phyloP scores from a whole-genome alignment of 176 grass and related monocot genomes.

The Carex myosuroides region DNA sequence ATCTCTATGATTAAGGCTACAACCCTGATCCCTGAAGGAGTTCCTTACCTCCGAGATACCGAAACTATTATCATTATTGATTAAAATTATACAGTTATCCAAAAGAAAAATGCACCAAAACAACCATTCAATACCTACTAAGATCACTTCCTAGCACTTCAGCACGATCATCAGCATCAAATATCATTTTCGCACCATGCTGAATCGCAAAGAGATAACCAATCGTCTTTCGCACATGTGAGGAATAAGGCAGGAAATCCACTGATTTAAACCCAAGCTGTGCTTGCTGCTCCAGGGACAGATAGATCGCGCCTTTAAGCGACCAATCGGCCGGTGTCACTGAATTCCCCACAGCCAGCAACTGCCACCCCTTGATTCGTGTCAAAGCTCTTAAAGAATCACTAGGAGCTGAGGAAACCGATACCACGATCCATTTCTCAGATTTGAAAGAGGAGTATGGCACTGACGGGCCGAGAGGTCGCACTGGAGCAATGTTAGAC shows the following conservation, averaged over 20 bases:
- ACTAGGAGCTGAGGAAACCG: slow-evolving; percentile 65
- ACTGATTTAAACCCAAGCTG: slow-evolving; percentile 80
- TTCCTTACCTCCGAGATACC: background rate
- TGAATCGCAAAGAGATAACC: slow-evolving; percentile 96
- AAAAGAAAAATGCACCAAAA: background rate
- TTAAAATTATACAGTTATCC: background rate
- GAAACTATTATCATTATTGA: background rate
- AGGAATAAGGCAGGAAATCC: slow-evolving; percentile 85
- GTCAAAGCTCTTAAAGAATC: slow-evolving; percentile 51
- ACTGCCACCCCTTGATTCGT: slow-evolving; percentile 84
- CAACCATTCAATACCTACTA: slow-evolving; percentile 11
- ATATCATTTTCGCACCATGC: slow-evolving; percentile 89
- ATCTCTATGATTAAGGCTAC: background rate
- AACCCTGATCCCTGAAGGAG: background rate
- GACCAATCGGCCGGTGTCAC: slow-evolving; percentile 73
- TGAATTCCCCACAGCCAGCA: slow-evolving; percentile 82
- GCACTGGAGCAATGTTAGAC: slow-evolving; percentile 49
- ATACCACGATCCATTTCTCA: slow-evolving; percentile 87
- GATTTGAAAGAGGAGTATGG: slow-evolving; percentile 70
- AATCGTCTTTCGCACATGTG: slow-evolving; percentile 79
- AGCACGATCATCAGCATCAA: slow-evolving; percentile 87
- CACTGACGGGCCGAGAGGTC: slow-evolving; percentile 6
- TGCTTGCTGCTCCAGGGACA: slow-evolving; percentile 88
- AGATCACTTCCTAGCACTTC: slow-evolving; percentile 78
- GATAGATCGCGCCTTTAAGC: slow-evolving; percentile 90